Evolutionary conservation across 805 yeast species (phyloP).

Genomic region (Wickerhamiella australiensis): DNA sequence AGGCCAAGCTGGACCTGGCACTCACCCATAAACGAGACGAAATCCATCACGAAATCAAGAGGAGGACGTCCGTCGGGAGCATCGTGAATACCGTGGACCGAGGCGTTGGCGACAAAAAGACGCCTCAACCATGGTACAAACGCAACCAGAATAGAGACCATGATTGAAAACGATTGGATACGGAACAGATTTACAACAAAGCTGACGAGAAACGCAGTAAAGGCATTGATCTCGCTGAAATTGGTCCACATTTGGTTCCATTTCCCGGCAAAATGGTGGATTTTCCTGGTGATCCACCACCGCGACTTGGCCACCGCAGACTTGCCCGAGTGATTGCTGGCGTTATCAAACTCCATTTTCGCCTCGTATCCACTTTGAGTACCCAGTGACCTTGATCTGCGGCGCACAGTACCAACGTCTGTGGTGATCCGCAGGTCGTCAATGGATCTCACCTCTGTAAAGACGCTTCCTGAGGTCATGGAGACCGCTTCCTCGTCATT

Average conservation of each 20-base stretch:
- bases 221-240: constrained; percentile 14
- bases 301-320: neutral
- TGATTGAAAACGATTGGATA: constrained; percentile 63
- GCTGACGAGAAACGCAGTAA: constrained; percentile 30
- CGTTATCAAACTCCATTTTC: neutral
- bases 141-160: constrained; percentile 51
- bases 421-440: constrained; percentile 7
- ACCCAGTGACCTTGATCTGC: neutral
- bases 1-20: constrained; percentile 87
- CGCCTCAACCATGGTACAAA: constrained; percentile 84
- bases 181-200: constrained; percentile 33
- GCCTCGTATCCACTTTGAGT: neutral
- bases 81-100: constrained; percentile 39
- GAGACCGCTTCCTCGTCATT: neutral
- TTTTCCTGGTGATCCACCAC: neutral
- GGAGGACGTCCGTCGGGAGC: constrained; percentile 87
- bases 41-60: constrained; percentile 72
- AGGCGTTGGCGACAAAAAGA: constrained; percentile 40
- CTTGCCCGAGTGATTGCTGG: neutral
- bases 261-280: neutral
- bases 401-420: constrained; percentile 5
- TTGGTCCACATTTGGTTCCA: constrained; percentile 14
- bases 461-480: neutral
- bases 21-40: constrained; percentile 63
- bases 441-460: neutral